phyloP scores from a whole-genome alignment of 371 early-diverging fungal species.

The Actinomucor elegans region DNA sequence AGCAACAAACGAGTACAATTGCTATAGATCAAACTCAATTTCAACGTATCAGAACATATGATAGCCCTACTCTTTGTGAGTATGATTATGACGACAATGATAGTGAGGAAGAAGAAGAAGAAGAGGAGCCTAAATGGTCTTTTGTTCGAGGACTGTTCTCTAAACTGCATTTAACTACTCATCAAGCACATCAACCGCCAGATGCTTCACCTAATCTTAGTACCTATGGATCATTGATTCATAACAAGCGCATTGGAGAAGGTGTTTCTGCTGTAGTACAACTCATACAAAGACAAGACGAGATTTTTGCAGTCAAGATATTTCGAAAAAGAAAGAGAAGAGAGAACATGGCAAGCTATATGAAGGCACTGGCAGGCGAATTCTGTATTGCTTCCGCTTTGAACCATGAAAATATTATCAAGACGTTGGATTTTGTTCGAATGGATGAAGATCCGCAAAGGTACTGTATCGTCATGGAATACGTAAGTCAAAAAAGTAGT shows the following conservation, averaged over 20 bases:
- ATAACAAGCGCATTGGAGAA: slow-evolving; percentile 14
- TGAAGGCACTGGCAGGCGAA: slow-evolving; percentile 43
- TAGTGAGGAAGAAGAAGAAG: background rate
- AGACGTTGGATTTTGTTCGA: slow-evolving; percentile 32
- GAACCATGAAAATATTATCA: slow-evolving; percentile 25
- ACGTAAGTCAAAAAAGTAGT: too few species aligned
- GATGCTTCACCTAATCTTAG: slow-evolving; percentile 10
- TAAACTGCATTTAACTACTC: background rate
- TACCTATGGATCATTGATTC: slow-evolving; percentile 5
- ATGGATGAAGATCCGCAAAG: slow-evolving; percentile 31
- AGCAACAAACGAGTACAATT: background rate
- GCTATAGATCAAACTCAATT: background rate
- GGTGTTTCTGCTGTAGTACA: slow-evolving; percentile 22
- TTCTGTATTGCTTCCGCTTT: slow-evolving; percentile 27
- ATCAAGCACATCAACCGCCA: background rate
- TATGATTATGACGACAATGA: background rate
- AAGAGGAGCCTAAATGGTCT: background rate
- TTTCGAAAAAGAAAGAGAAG: slow-evolving; percentile 36
- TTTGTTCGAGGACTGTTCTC: background rate
- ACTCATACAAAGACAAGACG: background rate
- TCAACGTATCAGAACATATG: background rate
- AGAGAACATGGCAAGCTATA: slow-evolving; percentile 24
- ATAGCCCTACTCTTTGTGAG: background rate
- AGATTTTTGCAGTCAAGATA: slow-evolving; percentile 36
- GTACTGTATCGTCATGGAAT: slow-evolving; percentile 47